Percentiles rank a stretch among this genome's conserved stretches.
These are phyloP conservation scores for Erysimum cheiri DNA, from an alignment of 441 rosid species.

Conservation along the genomic window DNA sequence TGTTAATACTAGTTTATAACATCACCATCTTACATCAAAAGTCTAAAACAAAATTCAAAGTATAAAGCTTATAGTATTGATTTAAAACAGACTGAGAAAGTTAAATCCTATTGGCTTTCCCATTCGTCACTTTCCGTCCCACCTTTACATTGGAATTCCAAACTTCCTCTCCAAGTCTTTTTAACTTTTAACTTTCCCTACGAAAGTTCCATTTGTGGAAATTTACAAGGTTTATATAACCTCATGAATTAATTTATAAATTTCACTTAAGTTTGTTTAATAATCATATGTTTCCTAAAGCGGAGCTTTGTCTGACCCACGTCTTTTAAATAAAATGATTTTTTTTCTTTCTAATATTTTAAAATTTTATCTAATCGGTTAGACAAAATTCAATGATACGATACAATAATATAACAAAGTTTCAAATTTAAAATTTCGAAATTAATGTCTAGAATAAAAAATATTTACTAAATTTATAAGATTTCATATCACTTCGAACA, in stretches of 20 bases:
- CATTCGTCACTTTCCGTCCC: neutral
- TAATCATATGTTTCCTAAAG: constrained; percentile 26
- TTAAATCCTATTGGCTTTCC: neutral
- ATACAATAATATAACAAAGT: no score
- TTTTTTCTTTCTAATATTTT: neutral
- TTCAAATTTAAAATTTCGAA: no score
- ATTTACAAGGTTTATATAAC: neutral
- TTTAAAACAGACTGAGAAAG: neutral
- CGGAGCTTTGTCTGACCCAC: constrained; percentile 4
- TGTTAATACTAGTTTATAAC: neutral
- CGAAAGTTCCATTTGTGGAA: constrained; percentile 16
- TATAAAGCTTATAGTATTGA: neutral
- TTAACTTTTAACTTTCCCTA: neutral
- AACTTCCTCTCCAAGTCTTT: constrained; percentile 13
- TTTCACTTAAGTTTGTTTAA: neutral
- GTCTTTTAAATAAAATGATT: neutral
- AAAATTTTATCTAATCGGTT: no score
- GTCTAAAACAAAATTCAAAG: neutral
- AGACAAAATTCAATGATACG: no score
- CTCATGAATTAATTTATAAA: no score
- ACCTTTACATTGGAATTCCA: neutral
- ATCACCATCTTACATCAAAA: neutral
- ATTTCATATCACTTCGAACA: no score
- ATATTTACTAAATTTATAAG: no score
- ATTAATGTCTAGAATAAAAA: no score